Evolutionary conservation across 768 basidiomycete species (phyloP).

Genomic region (Lanmaoa rubissima): DNA sequence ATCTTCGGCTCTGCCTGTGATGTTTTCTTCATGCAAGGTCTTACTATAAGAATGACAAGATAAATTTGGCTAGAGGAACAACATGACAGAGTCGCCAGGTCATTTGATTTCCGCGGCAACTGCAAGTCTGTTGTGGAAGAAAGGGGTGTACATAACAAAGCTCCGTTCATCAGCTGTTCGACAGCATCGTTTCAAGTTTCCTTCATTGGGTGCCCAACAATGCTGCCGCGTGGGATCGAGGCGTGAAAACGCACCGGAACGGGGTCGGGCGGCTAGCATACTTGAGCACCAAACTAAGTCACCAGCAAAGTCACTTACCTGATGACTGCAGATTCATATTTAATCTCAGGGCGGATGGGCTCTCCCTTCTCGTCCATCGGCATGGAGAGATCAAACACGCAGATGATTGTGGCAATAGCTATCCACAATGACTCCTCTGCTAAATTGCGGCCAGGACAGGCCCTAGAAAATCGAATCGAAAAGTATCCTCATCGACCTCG

Average conservation of each 20-base stretch:
- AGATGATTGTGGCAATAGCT: neutral
- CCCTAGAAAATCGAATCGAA: neutral
- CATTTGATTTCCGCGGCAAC: too few species aligned
- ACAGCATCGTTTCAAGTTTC: too few species aligned
- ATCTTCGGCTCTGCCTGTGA: too few species aligned
- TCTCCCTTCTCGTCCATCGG: neutral
- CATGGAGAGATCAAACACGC: slow-evolving; percentile 1
- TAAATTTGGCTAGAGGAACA: too few species aligned
- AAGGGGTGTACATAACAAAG: too few species aligned
- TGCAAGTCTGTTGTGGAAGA: too few species aligned
- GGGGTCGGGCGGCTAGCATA: neutral
- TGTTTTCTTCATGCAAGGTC: too few species aligned
- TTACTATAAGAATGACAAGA: too few species aligned
- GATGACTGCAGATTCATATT: neutral
- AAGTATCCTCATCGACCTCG: too few species aligned
- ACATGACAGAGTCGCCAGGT: too few species aligned
- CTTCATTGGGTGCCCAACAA: neutral
- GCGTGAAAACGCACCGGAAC: neutral
- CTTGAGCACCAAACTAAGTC: neutral
- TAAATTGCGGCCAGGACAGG: slow-evolving; percentile 3
- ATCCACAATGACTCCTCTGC: slow-evolving; percentile 7
- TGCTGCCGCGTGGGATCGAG: neutral
- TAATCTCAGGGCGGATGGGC: neutral
- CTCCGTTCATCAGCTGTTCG: too few species aligned
- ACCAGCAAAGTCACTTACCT: neutral